A percentile compares a stretch with the other conserved stretches of the same genome.
Evolutionary conservation across 805 yeast species (phyloP).

Genomic region (Ogataea allantospora): DNA sequence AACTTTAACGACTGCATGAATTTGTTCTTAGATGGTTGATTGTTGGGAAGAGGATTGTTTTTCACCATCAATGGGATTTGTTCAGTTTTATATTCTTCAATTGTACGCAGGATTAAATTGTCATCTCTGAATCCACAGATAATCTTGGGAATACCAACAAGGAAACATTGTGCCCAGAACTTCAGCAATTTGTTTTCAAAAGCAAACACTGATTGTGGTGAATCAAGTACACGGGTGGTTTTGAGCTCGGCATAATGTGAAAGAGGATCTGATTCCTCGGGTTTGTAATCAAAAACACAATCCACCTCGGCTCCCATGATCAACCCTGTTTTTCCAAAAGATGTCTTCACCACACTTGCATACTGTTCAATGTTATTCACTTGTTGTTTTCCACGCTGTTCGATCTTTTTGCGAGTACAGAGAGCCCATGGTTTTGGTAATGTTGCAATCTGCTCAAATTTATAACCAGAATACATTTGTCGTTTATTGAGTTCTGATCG

Average conservation of each 20-base stretch:
- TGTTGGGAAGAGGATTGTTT: constrained; percentile 37
- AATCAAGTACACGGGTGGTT: constrained; percentile 57
- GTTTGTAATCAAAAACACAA: constrained; percentile 80
- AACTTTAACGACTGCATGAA: constrained; percentile 81
- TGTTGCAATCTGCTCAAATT: constrained; percentile 80
- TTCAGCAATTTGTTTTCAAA: constrained; percentile 77
- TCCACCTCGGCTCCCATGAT: constrained; percentile 90
- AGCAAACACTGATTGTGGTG: constrained; percentile 53
- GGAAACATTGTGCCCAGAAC: constrained; percentile 93
- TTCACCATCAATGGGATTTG: constrained; percentile 73
- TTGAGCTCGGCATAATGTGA: constrained; percentile 84
- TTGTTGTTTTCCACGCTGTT: constrained; percentile 54
- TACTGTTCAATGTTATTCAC: constrained; percentile 78
- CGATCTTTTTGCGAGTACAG: constrained; percentile 64
- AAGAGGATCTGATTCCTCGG: constrained; percentile 48
- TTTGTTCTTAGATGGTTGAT: constrained; percentile 46
- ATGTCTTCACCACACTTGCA: constrained; percentile 77
- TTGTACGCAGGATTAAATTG: constrained; percentile 54
- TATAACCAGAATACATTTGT: constrained; percentile 69
- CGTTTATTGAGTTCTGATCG: constrained; percentile 35
- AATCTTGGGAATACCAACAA: constrained; percentile 78
- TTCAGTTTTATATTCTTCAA: constrained; percentile 76
- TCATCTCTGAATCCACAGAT: constrained; percentile 88
- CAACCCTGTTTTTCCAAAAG: constrained; percentile 69
- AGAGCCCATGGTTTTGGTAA: constrained; percentile 73